Base-by-base conservation (phyloP, 768 basidiomycete genomes). In the Postia placenta region DNA sequence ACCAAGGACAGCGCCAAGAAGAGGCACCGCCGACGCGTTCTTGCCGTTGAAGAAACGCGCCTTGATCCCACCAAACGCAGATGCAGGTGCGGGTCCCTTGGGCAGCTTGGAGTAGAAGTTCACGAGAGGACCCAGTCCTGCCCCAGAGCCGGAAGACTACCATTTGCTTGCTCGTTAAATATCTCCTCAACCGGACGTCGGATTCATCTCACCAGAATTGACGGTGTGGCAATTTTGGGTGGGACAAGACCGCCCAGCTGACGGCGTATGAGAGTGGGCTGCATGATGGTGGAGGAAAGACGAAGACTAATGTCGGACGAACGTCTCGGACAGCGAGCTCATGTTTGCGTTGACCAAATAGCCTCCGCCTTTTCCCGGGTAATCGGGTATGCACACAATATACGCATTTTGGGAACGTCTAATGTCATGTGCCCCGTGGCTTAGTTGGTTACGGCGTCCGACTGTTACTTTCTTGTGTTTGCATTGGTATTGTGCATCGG, bases 31-130 rank as follows among this genome's bases (percentile, higher is more conserved):
- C 1, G 83, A 85, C 35, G 91, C 93, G 67, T 91, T 95, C 70
- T 82, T 81, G 54, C 91, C 93, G 57, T 76, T 81, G 68, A 93
- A 92, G 70, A 75, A 90, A 39, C 83, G 74, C n/a, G 69, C 87
- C 68, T 88, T 87, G 61, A 95, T 72, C 19, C 92, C 89, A 50
- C 63, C 69, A 47, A 69, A 69, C 46, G 75, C 71, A 17, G 81
- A 71, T 33, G 74, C 64, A 15, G 88, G 74, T 28, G 82, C 79
- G 35, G 80, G 73, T 40, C 94, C 94, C 67, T 97, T 97, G 56
- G 93, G 95, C 43, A 98, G 80, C 69, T 92, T 94, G 52, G 89
- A 92, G 76, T 98, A 98, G 71, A 96, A 97, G 58, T 91, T 83
- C 55, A 96, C 92, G 63, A 97, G 85, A 26, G 83, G 83, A 50